Base-by-base conservation (phyloP, 768 basidiomycete species). In the Lactarius deliciosus region DNA sequence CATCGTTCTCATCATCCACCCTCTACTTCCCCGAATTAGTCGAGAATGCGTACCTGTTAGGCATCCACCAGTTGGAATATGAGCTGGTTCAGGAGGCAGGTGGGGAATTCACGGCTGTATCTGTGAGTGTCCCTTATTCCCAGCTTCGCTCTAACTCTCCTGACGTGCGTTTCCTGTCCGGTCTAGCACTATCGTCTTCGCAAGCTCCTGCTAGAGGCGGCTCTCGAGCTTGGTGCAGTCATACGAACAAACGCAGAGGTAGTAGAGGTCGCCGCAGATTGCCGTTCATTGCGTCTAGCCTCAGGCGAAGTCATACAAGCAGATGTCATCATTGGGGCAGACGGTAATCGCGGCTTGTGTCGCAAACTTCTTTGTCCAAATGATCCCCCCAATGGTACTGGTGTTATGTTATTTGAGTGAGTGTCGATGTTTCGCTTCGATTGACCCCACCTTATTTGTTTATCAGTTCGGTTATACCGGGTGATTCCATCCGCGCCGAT, bases 251-350 rank as follows among this genome's bases (percentile, higher is more conserved):
- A 73, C n/a, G 66, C 73, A 15, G 64, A 72, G n/a, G 78, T 77
- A 22, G 67, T 69, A 8, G 64, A 66, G 15, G 64, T 79, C 30
- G 71, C 74, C 43, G 60, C 34, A 32, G 68, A 61, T 59, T 65
- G 68, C 28, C 71, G 72, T 53, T 71, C 72, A 25, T 72, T 77
- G 11, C 74, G 70, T 10, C 70, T 78, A 5, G 67, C 69, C 13
- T 72, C 68, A 3, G 78, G 78, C 8, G 75, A 77, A 50, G 68
- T 69, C 20, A n/a, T 78, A 16, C 55, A 68, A 5, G 75, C 73
- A n/a, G 78, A 79, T 55, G 67, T 79, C 16, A 65, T 79, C 20
- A 66, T 79, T 30, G 78, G 77, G 22, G 78, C 78, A n/a, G 78
- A 79, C 58, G 78, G 78, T 57, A 65, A 64, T 36, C 68, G 61